These are phyloP conservation scores for Jasminum sambac DNA, from an alignment of 257 asterid species.

Conservation along the genomic window DNA sequence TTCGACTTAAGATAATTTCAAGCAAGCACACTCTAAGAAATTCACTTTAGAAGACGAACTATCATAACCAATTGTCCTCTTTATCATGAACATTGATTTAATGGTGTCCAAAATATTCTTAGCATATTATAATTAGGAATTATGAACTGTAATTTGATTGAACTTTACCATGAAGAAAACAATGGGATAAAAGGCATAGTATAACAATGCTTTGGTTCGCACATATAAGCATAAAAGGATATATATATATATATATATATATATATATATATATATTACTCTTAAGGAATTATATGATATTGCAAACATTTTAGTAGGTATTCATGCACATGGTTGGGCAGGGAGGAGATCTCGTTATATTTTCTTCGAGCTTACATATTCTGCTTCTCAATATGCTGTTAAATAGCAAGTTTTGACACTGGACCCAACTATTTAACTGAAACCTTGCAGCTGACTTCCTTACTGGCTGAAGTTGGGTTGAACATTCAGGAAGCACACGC, in stretches of 20 bases:
- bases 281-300: slow-evolving; percentile 10
- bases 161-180: slow-evolving; percentile 2
- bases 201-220: neutral
- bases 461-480: slow-evolving; percentile 89
- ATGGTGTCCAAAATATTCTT: neutral
- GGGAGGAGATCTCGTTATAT: slow-evolving; percentile 14
- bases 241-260: neutral
- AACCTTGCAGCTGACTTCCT: slow-evolving; percentile 82
- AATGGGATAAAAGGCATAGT: neutral
- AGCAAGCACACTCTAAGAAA: too few species aligned
- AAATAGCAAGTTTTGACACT: slow-evolving; percentile 1
- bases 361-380: slow-evolving; percentile 6
- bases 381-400: slow-evolving; percentile 15
- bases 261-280: neutral
- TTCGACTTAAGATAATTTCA: too few species aligned
- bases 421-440: slow-evolving; percentile 33
- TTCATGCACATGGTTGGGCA: neutral
- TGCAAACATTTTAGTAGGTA: neutral
- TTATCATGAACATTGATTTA: neutral
- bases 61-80: neutral
- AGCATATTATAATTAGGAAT: slow-evolving; percentile 4
- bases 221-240: slow-evolving; percentile 4
- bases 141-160: slow-evolving; percentile 4
- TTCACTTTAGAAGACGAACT: neutral
- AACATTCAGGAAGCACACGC: slow-evolving; percentile 99